Evolutionary conservation across 306 rosid species (phyloP).

Genomic region (Medicago lupulina): DNA sequence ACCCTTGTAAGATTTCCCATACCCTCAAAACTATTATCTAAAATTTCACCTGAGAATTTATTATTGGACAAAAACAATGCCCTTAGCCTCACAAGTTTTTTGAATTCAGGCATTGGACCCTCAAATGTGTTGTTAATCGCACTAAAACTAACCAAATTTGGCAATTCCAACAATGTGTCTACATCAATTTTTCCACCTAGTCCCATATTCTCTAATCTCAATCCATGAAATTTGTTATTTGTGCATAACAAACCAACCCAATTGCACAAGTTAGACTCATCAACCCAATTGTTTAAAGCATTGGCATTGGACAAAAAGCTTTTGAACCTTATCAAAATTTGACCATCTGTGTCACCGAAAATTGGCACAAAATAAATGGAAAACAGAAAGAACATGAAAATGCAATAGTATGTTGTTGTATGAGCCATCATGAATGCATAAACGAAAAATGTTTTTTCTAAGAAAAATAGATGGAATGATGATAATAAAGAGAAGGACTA

Average conservation of each 20-base stretch:
- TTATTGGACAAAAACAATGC: conserved; percentile 63
- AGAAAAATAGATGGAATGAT: neutral
- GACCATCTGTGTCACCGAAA: conserved; percentile 18
- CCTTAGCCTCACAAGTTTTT: conserved; percentile 44
- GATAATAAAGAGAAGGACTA: neutral
- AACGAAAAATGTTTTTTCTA: conserved; percentile 26
- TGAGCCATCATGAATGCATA: conserved; percentile 29
- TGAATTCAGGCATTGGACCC: conserved; percentile 70
- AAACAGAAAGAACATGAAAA: conserved; percentile 32
- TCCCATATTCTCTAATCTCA: conserved; percentile 57
- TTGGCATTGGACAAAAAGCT: conserved; percentile 43
- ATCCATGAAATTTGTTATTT: conserved; percentile 11
- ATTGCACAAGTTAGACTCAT: conserved; percentile 48
- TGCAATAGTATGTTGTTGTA: conserved; percentile 10
- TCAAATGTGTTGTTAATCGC: conserved; percentile 53
- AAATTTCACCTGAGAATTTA: conserved; percentile 61
- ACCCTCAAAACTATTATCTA: conserved; percentile 59
- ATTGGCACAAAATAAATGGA: conserved; percentile 32
- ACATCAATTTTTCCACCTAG: conserved; percentile 61
- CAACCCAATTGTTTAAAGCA: conserved; percentile 61
- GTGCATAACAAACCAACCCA: conserved; percentile 68
- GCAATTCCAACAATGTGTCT: conserved; percentile 47
- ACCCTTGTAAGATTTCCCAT: conserved; percentile 59
- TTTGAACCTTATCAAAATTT: conserved; percentile 56
- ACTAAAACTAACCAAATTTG: conserved; percentile 55